Evolutionary conservation across 805 yeast species (phyloP).

Genomic region (Lipomyces anomalus): DNA sequence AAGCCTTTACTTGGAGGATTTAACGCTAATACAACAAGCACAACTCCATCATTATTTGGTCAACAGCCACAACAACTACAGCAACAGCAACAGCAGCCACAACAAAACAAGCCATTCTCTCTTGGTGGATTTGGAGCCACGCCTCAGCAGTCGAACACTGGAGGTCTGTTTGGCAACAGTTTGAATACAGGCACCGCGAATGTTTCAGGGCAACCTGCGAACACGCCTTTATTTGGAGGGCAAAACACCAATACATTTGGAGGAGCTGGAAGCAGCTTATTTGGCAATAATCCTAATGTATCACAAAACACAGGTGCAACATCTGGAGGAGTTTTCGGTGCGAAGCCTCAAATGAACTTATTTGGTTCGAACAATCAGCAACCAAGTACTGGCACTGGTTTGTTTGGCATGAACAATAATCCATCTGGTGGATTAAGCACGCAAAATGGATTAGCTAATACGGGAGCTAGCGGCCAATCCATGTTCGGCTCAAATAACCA

Average conservation of each 20-base stretch:
- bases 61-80: conserved; percentile 11
- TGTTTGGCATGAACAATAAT: conserved; percentile 28
- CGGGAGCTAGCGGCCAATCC: conserved; percentile 5
- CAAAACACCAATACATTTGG: neutral
- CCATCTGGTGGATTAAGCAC: conserved; percentile 43
- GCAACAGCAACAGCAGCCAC: conserved; percentile 10
- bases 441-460: too few species aligned
- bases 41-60: conserved; percentile 20
- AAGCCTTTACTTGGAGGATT: conserved; percentile 30
- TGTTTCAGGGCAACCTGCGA: too few species aligned
- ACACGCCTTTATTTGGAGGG: too few species aligned
- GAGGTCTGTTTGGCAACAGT: conserved; percentile 26
- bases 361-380: conserved; percentile 24
- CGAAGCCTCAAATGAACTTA: conserved; percentile 26
- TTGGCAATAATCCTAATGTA: too few species aligned
- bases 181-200: neutral
- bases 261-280: conserved; percentile 33
- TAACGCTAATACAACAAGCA: conserved; percentile 28
- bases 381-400: conserved; percentile 10
- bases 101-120: conserved; percentile 11
- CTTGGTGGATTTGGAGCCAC: conserved; percentile 18
- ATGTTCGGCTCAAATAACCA: conserved; percentile 21
- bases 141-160: conserved; percentile 15
- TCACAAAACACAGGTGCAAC: too few species aligned
- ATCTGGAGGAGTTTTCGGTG: conserved; percentile 32